These are phyloP conservation scores for Dictyostelium intermedium DNA, from an alignment of 78 protist species.

Conservation along the genomic window DNA sequence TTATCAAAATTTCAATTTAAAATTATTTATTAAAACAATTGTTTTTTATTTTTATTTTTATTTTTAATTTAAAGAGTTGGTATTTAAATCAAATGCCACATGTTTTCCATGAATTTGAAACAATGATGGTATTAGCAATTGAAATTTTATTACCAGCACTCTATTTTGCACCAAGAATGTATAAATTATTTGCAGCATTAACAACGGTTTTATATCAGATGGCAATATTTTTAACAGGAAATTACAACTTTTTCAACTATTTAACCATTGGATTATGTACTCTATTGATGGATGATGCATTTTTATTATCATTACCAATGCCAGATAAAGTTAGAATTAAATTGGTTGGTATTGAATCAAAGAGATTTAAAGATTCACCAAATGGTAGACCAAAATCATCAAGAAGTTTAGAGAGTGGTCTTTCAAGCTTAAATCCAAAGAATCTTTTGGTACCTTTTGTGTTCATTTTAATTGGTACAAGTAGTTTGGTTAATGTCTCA, in stretches of 20 bases:
- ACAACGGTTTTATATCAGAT: slow-evolving; percentile 35
- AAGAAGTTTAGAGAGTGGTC: neutral
- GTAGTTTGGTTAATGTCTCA: neutral
- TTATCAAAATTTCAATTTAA: too few relatives aligned
- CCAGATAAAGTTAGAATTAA: neutral
- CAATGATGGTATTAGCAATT: slow-evolving; percentile 36
- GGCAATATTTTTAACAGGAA: slow-evolving; percentile 73
- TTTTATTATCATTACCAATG: neutral
- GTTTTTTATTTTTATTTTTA: neutral
- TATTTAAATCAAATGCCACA: slow-evolving; percentile 68
- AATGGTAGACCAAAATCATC: neutral
- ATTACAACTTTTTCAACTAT: slow-evolving; percentile 84
- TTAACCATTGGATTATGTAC: slow-evolving; percentile 63
- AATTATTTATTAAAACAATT: neutral
- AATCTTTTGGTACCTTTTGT: slow-evolving; percentile 58
- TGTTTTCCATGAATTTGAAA: slow-evolving; percentile 40
- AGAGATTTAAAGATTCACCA: neutral
- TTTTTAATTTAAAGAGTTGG: slow-evolving; percentile 14
- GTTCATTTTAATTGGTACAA: slow-evolving; percentile 45
- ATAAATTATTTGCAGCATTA: slow-evolving; percentile 12
- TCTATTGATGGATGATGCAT: slow-evolving; percentile 50
- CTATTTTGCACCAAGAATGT: slow-evolving; percentile 43
- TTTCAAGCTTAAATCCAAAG: slow-evolving; percentile 52
- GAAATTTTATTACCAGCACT: slow-evolving; percentile 62
- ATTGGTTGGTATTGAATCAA: neutral